Percentiles rank a stretch among this genome's conserved stretches.
These are phyloP conservation scores for Cunninghamia lanceolata DNA, from an alignment of 75 land plant genomes.

Conservation along the genomic window DNA sequence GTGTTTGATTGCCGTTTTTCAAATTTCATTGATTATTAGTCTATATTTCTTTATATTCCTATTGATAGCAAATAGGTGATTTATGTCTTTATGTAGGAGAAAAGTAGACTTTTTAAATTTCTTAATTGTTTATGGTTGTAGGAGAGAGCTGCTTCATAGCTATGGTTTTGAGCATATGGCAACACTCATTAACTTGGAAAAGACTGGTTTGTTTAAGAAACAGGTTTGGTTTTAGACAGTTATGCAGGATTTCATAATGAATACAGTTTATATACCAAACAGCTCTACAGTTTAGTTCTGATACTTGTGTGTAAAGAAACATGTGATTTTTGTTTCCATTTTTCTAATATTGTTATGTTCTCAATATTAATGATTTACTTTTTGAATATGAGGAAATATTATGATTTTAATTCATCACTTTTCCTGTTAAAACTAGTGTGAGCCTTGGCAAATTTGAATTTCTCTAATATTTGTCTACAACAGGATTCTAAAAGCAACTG, in stretches of 20 bases:
- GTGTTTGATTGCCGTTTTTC: background rate
- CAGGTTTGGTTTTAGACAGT: constrained; percentile 43
- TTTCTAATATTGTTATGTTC: background rate
- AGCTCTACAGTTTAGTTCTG: background rate
- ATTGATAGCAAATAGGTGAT: background rate
- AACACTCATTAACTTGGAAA: constrained; percentile 81
- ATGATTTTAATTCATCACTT: background rate
- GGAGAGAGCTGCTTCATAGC: constrained; percentile 94
- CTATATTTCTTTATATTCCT: background rate
- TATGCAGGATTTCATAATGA: background rate
- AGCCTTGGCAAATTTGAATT: background rate
- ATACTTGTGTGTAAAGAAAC: background rate
- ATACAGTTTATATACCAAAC: background rate
- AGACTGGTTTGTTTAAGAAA: constrained; percentile 77
- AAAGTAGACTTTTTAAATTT: background rate
- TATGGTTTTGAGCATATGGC: constrained; percentile 96
- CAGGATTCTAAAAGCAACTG: constrained; percentile 91
- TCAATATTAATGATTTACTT: background rate
- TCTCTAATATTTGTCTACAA: constrained; percentile 8
- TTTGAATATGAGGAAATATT: background rate
- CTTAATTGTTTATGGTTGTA: constrained; percentile 18
- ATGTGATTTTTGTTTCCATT: background rate
- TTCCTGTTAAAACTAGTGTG: background rate
- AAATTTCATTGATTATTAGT: background rate
- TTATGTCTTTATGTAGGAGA: background rate